phyloP scores from a whole-genome alignment of 108 stramenopile species.

The Hondaea fermentalgiana region DNA sequence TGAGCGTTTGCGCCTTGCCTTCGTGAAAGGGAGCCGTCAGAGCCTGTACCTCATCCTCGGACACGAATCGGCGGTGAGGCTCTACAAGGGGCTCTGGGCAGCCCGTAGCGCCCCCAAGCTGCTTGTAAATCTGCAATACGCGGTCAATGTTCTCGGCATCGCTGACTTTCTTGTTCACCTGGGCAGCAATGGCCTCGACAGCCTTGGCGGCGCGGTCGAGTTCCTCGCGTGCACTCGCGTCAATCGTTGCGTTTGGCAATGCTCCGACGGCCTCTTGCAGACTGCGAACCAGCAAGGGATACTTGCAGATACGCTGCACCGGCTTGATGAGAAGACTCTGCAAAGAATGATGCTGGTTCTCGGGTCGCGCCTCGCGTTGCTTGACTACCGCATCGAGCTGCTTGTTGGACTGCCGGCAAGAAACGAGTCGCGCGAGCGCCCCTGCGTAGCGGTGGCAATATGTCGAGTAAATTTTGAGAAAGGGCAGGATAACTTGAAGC shows the following conservation, averaged over 20 bases:
- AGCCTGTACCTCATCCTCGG: background rate
- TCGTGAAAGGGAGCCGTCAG: background rate
- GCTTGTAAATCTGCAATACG: background rate
- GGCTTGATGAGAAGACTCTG: constrained; percentile 21
- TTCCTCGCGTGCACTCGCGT: background rate
- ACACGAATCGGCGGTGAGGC: background rate
- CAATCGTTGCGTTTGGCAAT: background rate
- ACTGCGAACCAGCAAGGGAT: background rate
- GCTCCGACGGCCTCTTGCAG: background rate
- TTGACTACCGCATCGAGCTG: background rate
- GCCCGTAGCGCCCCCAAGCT: background rate
- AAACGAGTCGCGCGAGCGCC: background rate
- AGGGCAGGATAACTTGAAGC: background rate
- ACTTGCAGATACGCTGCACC: constrained; percentile 27
- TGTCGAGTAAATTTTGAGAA: background rate
- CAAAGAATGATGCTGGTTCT: background rate
- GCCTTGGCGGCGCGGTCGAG: background rate
- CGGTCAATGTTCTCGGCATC: background rate
- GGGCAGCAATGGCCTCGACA: background rate
- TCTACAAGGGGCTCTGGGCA: background rate
- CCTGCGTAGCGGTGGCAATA: background rate
- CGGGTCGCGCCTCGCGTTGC: background rate
- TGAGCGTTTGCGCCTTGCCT: background rate
- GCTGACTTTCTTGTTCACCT: background rate
- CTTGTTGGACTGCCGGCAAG: background rate